These are phyloP conservation scores for Nicotiana rustica DNA, from an alignment of 305 asterid genomes.

Conservation along the genomic window DNA sequence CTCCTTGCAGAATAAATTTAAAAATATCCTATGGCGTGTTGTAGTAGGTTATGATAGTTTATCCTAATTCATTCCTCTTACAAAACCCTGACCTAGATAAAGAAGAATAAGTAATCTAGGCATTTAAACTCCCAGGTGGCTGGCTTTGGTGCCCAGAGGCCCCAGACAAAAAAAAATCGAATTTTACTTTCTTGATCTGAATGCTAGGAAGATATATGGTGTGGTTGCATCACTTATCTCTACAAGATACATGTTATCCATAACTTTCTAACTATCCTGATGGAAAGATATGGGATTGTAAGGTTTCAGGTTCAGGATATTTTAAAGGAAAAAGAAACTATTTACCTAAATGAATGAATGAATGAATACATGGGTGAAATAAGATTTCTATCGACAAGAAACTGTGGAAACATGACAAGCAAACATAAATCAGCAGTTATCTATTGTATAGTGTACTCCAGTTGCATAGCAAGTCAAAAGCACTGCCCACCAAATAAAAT, in stretches of 20 bases:
- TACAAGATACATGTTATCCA: background rate
- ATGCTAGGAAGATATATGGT: constrained; percentile 20
- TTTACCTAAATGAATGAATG: constrained; percentile 4
- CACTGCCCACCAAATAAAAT: background rate
- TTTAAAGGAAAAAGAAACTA: background rate
- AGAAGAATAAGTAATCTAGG: constrained; percentile 7
- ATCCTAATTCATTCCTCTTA: background rate
- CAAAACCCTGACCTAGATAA: constrained; percentile 4
- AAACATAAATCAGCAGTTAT: constrained; percentile 25
- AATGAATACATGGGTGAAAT: background rate
- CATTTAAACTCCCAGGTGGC: background rate
- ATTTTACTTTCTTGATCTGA: constrained; percentile 14
- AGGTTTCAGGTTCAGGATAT: background rate
- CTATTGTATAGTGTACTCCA: background rate
- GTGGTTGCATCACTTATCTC: constrained; percentile 20
- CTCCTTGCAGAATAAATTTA: background rate
- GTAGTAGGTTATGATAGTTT: constrained; percentile 10
- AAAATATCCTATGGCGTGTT: background rate
- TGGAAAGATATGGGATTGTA: constrained; percentile 13
- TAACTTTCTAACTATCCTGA: background rate
- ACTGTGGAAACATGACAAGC: background rate
- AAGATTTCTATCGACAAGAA: background rate
- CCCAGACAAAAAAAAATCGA: background rate
- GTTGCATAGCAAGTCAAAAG: background rate
- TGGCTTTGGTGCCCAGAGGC: background rate